Evolutionary conservation across 768 basidiomycete species (phyloP), one percentile per base, ranked within the genome.

Genomic region (Mycena haematopus): DNA sequence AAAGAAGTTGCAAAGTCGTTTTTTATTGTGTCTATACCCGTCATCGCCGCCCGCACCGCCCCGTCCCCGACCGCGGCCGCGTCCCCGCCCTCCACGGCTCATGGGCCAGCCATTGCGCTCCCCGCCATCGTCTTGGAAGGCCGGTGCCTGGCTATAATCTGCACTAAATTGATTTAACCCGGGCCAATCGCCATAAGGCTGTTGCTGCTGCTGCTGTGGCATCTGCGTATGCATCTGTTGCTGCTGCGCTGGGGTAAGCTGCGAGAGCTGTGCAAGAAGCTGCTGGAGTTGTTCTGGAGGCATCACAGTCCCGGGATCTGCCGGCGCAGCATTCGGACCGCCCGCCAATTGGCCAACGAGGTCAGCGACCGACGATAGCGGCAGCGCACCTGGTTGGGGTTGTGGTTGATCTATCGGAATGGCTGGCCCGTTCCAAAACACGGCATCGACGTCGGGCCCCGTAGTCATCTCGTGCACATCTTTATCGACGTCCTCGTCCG

Each of bases 1-100:
- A 85, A 87, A 93, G 82, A 93, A 93, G 84, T 82, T 89, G 90
- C 92, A 93, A 79, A 89, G 88, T 87, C 85, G 87, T 87, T 88
- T 86, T 87, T 87, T 92, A 85, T 80, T 90, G 49, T 84, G 83
- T 88, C 84, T 90, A 89, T 81, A 85, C 67, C 84, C 86, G 63
- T 82, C 84, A 46, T 84, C 84, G 42, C 82, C 84, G 61, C 85
- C 80, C 52, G 79, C 77, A 42, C 81, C 72, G 52, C 85, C 84
- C 52, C 88, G 76, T 58, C 87, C 86, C 56, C 87, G 78, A 38
- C 90, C 86, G 53, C 86, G 79, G 46, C 83, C 83, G 55, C 86
- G 79, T 47, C 80, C 81, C 52, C 82, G 74, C n/a, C 83, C 84
- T 62, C 82, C 80, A 49, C 74, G 71, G n/a, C n/a, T n/a, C 56